Evolutionary conservation across 2,329 filamentous ascomycete species (phyloP), one percentile per base, ranked within the genome.

Genomic region (Blastomyces parvus): DNA sequence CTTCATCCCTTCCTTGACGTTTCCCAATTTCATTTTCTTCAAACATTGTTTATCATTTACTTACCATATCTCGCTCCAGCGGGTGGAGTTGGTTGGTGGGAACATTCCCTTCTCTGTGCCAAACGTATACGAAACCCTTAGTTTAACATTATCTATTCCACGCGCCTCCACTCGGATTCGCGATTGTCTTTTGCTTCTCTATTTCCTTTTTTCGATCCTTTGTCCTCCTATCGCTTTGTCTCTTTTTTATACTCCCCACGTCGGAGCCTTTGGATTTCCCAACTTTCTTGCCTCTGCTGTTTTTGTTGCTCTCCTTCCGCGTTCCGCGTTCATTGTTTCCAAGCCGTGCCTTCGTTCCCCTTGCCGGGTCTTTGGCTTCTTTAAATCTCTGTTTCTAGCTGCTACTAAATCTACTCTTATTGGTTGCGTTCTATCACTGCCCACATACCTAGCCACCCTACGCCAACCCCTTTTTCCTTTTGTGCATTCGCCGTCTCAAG

Each of bases 11-110:
- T 57, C n/a, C 33, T 25, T 59, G 46, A 25, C 40, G 46, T 33
- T 40, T 44, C 17, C 17, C 36, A 6, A 8, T 46, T 33, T 33
- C 17, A 33, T 33, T 33, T 27, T 33, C 14, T 42, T 59, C n/a
- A 27, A 60, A n/a, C 9, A 17, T 33, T 60, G 8, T 48, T 60
- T 60, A n/a, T 19, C 42, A n/a, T 48, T 59, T 33, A 19, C 14
- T 60, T 48, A 22, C 40, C 44, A 52, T 50, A 7, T 53, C n/a
- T 33, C 22, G 9, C 59, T 53, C 59, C 46, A 61, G 59, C 44
- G 59, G 48, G 30, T 38, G 59, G 59, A 61, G 59, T 61, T 61
- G 44, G 59, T 61, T 61, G 59, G 46, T 40, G 59, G 59, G 33
- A 46, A 11, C 19, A 7, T 59, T 59, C 40, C 13, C 42, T 46